A percentile compares a stretch with the other conserved stretches of the same genome.
phyloP scores from a whole-genome alignment of 2,329 filamentous ascomycete genomes.

The Colletotrichum magnum region DNA sequence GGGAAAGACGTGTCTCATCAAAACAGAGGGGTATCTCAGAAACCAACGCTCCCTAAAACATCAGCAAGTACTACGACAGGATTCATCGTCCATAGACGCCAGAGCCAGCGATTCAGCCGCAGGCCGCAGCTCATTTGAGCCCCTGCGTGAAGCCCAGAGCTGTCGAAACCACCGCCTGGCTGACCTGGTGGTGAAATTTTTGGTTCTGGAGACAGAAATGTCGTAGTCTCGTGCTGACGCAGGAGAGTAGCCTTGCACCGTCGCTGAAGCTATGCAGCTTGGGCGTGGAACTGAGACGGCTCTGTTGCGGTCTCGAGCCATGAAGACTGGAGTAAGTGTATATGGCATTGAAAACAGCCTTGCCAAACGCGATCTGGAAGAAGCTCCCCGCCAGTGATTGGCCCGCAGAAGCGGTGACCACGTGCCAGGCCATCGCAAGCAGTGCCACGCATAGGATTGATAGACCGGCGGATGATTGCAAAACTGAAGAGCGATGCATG shows the following conservation, averaged over 20 bases:
- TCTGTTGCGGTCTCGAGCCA: slow-evolving; percentile 39
- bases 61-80: slow-evolving; percentile 26
- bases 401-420: background rate
- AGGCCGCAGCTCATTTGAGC: slow-evolving; percentile 25
- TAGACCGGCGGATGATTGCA: slow-evolving; percentile 1
- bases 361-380: slow-evolving; percentile 23
- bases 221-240: slow-evolving; percentile 37
- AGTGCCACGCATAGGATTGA: slow-evolving; percentile 8
- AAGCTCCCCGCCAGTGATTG: background rate
- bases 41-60: slow-evolving; percentile 40
- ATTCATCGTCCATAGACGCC: slow-evolving; percentile 18
- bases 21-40: slow-evolving; percentile 43
- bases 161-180: background rate
- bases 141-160: slow-evolving; percentile 29
- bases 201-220: slow-evolving; percentile 25
- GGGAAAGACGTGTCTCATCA: slow-evolving; percentile 26
- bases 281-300: slow-evolving; percentile 32
- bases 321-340: slow-evolving; percentile 20
- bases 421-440: slow-evolving; percentile 4
- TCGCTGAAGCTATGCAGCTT: slow-evolving; percentile 33
- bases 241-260: slow-evolving; percentile 35
- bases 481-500: slow-evolving; percentile 6
- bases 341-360: slow-evolving; percentile 15
- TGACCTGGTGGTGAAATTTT: background rate
- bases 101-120: slow-evolving; percentile 13